phyloP scores from a whole-genome alignment of 805 yeast genomes.

The Hanseniaspora taiwanica region DNA sequence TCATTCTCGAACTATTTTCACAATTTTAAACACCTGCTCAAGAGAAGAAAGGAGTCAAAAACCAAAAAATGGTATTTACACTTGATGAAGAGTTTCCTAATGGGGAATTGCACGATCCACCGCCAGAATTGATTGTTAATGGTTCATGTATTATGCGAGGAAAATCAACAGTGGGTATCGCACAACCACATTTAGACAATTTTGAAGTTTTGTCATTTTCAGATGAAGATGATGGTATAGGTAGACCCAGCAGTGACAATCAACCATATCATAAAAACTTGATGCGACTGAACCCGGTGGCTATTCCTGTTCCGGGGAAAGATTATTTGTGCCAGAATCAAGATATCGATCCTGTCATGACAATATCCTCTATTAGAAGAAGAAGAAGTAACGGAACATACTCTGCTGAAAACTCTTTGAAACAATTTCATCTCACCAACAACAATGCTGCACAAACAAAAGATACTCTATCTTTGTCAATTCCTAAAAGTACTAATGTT shows the following conservation, averaged over 20 bases:
- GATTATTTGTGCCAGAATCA: neutral
- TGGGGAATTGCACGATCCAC: constrained; percentile 8
- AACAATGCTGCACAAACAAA: too few relatives aligned
- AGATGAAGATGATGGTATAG: neutral
- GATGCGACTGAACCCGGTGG: constrained; percentile 4
- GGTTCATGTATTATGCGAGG: constrained; percentile 9
- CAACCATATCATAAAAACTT: constrained; percentile 9
- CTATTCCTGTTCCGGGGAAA: neutral
- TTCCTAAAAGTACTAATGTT: neutral
- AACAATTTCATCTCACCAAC: too few relatives aligned
- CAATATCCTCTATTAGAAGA: too few relatives aligned
- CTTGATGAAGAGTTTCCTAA: constrained; percentile 9
- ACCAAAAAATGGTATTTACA: neutral
- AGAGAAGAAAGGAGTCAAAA: too few relatives aligned
- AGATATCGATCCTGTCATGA: too few relatives aligned
- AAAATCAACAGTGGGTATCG: too few relatives aligned
- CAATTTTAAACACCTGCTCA: too few relatives aligned
- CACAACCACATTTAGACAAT: too few relatives aligned
- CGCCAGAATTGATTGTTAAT: constrained; percentile 6
- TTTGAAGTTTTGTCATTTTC: neutral
- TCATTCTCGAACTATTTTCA: too few relatives aligned
- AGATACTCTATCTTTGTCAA: too few relatives aligned
- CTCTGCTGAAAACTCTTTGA: too few relatives aligned
- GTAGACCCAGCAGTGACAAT: neutral
- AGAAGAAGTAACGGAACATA: too few relatives aligned